Evolutionary conservation across 495 filamentous ascomycete genomes (phyloP), one percentile per base, ranked within the genome.

Genomic region (Penicillium coprophilum): DNA sequence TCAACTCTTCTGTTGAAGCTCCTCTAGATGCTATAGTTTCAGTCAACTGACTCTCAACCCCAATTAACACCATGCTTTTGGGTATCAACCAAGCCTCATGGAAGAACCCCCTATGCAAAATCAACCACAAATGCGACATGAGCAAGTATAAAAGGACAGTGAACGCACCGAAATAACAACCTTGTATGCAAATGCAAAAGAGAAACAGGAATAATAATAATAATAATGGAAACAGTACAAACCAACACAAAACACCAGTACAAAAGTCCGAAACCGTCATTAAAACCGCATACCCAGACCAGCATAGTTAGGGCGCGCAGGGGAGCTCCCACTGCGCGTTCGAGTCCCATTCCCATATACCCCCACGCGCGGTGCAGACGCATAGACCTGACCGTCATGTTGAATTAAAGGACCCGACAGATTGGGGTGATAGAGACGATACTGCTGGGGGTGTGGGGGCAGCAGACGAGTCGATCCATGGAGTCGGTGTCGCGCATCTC

Each of bases 251-350:
- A 34, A 45, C 1, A 6, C 38, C 9, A 43, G 43, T 4, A 27
- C 28, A 21, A 46, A 36, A 53, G 20, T 15, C 13, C 11, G 20
- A 15, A 24, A 10, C 20, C 23, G 51, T 44, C 3, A 53, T 20
- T 20, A 49, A n/a, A 61, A 65, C 23, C 59, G 53, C 43, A 71
- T 50, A 20, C 64, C 71, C 13, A 71, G 36, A 5, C 67, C 63
- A 56, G 59, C 59, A 46, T 59, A 67, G 21, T 59, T 44, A 24
- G 68, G 64, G 2, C 48, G 60, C 9, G 57, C 75, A 73, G 41
- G 87, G 76, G 48, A 87, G 79, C 71, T 88, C 79, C 70, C 84
- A 84, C 75, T 77, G 52, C 69, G 66, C 56, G 63, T 62, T 55
- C 63, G 71, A 53, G 57, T 53, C 0, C 50, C 58, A 20, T 60